Evolutionary conservation across 306 rosid genomes (phyloP), one percentile per base, ranked within the genome.

Genomic region (Elaeagnus macrophylla): DNA sequence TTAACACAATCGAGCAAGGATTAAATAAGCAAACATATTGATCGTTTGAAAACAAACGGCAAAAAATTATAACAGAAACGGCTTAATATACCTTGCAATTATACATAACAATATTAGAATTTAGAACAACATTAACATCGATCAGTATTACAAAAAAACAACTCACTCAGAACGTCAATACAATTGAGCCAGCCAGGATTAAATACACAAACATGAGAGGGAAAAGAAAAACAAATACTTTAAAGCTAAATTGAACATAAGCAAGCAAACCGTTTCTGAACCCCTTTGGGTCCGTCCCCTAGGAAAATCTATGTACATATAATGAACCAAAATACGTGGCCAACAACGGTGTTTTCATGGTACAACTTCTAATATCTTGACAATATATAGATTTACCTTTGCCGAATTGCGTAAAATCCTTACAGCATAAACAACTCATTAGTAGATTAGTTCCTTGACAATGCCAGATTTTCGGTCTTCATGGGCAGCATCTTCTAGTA

Each of bases 201-300:
- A 25, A 25, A 25, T 25, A 25, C 32, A 25, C 32, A 25, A 25
- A 25, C 32, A 25, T 5, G 32, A 25, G 32, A 25, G 32, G 32
- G 32, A 25, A 25, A 25, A 25, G 32, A 25, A 25, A 0, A 25
- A 25, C 32, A 25, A 25, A 25, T 20, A 25, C 32, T 25, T 25
- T 25, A 25, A 25, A 25, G 32, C 32, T 25, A 61, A 55, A 50
- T 60, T 51, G 60, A 51, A 76, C 61, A 59, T 57, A 64, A 66
- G 32, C 51, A 62, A 71, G 57, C 59, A 68, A 39, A 25, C 70
- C 59, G 43, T 50, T 50, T 76, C 65, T 43, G 62, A 72, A 61
- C 79, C 83, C 80, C 73, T 67, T 77, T 35, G 73, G 84, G 86
- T 53, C 36, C 15, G 63, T 59, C 81, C 72, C 72, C 14, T 52